Evolutionary conservation across 805 yeast genomes (phyloP), one percentile per base, ranked within the genome.

Genomic region (Starmerella asiatica): DNA sequence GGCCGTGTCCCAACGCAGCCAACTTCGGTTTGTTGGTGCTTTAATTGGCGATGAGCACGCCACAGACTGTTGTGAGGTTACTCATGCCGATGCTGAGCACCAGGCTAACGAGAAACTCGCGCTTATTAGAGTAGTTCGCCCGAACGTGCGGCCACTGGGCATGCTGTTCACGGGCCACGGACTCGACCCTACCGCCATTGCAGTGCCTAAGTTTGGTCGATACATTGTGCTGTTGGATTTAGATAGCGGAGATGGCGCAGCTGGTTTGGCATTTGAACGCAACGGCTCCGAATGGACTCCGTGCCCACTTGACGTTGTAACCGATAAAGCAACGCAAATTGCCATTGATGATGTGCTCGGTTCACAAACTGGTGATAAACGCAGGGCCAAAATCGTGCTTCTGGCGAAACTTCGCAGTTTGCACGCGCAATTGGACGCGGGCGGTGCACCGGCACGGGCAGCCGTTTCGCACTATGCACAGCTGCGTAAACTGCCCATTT

Each of bases 91-190:
- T 11, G 6, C 32, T 16, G 32, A 8, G 7, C 20, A 26, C 2
- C 17, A 21, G 18, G 38, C 29, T 6, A 12, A 12, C 7, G 45
- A 40, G 17, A 34, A 31, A n/a, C 30, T 31, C 14, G 36, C 29
- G 5, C 37, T 44, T 7, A 27, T 30, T 19, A 32, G 29, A n/a
- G 17, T 8, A 5, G 35, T 35, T 3, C 16, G 12, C 5, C 40
- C 43, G 3, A 23, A 2, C 0, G 15, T 29, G 3, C 16, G 27
- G 14, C 16, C 34, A 11, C 2, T 40, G 3, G 47, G 47, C n/a
- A 30, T 29, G 23, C 20, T 21, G 21, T 29, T 31, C 29, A 34
- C 32, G 5, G 39, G 39, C 29, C 16, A 24, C 17, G 45, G 45
- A 2, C 32, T 36, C 9, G 32, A 29, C 3, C 41, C 41, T 11